phyloP scores from a whole-genome alignment of 2,329 filamentous ascomycete genomes.

The Blastomyces parvus region DNA sequence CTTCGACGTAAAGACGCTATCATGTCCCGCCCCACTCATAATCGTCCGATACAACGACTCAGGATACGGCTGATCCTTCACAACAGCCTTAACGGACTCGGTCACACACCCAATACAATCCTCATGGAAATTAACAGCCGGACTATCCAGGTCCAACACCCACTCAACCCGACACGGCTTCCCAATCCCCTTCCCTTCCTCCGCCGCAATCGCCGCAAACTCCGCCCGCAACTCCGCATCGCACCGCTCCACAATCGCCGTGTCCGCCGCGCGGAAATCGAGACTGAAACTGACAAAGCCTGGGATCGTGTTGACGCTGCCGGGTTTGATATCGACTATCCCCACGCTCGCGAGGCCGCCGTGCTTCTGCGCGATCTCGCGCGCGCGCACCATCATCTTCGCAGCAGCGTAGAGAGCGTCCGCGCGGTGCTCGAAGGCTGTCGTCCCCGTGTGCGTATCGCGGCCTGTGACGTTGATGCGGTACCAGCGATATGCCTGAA shows the following conservation, averaged over 20 bases:
- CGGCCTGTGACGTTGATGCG: slow-evolving; percentile 56
- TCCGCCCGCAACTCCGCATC: slow-evolving; percentile 48
- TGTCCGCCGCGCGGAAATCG: slow-evolving; percentile 54
- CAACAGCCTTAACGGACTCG: slow-evolving; percentile 48
- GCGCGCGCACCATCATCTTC: slow-evolving; percentile 57
- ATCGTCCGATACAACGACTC: slow-evolving; percentile 43
- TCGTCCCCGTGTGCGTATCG: slow-evolving; percentile 68
- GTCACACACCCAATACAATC: slow-evolving; percentile 59
- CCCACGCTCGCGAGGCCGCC: slow-evolving; percentile 59
- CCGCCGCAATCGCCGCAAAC: slow-evolving; percentile 51
- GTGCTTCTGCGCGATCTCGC: slow-evolving; percentile 52
- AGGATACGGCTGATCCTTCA: slow-evolving; percentile 40
- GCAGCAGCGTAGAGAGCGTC: slow-evolving; percentile 60
- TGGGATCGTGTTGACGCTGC: slow-evolving; percentile 65
- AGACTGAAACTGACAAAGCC: slow-evolving; percentile 58
- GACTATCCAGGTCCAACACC: slow-evolving; percentile 50
- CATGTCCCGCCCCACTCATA: slow-evolving; percentile 57
- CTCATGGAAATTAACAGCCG: slow-evolving; percentile 55
- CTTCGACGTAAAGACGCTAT: slow-evolving; percentile 53
- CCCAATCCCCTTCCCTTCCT: slow-evolving; percentile 44
- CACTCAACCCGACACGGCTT: slow-evolving; percentile 49
- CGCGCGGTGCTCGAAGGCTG: slow-evolving; percentile 54
- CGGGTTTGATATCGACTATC: slow-evolving; percentile 56
- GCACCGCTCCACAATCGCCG: slow-evolving; percentile 48
- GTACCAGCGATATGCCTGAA: slow-evolving; percentile 68